Evolutionary conservation across 306 rosid genomes (phyloP).

Genomic region (Dryas drummondii): DNA sequence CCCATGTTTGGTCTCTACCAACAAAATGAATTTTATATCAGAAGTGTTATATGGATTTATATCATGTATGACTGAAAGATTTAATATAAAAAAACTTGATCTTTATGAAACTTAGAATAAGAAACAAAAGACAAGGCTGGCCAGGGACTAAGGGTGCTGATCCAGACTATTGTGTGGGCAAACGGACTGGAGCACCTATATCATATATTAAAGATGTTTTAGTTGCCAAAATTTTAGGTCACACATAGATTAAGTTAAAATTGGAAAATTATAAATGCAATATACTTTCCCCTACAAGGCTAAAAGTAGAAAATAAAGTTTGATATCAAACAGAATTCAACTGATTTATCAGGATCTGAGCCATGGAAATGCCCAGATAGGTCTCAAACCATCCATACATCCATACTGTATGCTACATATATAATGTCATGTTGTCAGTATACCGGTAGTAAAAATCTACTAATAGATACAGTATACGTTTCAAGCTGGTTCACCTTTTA

Average conservation of each 20-base stretch:
- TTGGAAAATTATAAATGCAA: neutral
- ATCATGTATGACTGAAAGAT: neutral
- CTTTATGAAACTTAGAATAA: neutral
- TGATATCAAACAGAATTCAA: neutral
- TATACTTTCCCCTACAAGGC: neutral
- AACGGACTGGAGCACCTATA: neutral
- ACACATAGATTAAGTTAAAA: neutral
- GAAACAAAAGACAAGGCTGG: neutral
- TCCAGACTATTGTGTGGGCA: neutral
- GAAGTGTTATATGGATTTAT: too few relatives aligned
- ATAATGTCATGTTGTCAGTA: neutral
- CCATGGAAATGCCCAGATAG: neutral
- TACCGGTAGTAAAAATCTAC: neutral
- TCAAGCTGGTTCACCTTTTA: slow-evolving; percentile 55
- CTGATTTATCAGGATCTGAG: neutral
- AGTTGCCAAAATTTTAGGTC: neutral
- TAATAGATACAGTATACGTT: neutral
- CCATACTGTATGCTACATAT: neutral
- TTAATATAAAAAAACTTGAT: neutral
- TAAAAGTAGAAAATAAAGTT: neutral
- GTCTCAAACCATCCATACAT: neutral
- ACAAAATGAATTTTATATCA: neutral
- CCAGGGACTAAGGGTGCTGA: neutral
- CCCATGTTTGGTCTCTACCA: neutral
- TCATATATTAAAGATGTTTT: neutral